Base-by-base conservation (phyloP, 805 yeast genomes). In the Komagataella pseudopastoris region DNA sequence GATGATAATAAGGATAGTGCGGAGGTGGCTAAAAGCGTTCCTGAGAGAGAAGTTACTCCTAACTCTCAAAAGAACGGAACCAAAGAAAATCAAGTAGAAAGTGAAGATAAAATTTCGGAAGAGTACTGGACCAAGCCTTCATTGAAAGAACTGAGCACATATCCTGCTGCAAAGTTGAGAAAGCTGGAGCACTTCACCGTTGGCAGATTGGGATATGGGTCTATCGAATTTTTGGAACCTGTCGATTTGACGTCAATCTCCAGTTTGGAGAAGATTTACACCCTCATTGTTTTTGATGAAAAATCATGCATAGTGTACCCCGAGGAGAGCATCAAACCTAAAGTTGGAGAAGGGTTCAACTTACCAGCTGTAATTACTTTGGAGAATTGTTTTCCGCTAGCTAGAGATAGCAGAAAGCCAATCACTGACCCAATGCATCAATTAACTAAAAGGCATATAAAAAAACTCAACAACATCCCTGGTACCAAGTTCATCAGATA, bases 111-210 rank as follows among this genome's bases (percentile, higher is more conserved):
- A 4, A 44, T 83, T 50, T 81, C 80, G 12, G 78, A 85, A 49
- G 96, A 90, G 5, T 93, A 90, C 67, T 93, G 93, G 87, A 83
- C 82, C 51, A 78, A 86, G 5, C 99, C 99, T 16, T 71, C 88
- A 2, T 60, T 83, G 44, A 76, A 80, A 4, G 81, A 81, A 49
- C 69, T 93, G 50, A 74, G 76, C 51, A 66, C 71, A 16, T 72
- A 78, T 74, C 64, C 88, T 0, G 70, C 86, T 44, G 67, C 79
- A 7, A 83, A 88, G 54, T 74, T 88, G 49, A 79, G 84, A 51
- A 60, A 75, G 5, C 84, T 93, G 22, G 59, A 72, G 16, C 72
- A 80, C 51, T 81, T 90, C 62, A 76, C 76, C 14, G 79, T 93
- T 54, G 99, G 98, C 4, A 82, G 93, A 56, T 75, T 75, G 55